phyloP scores from a whole-genome alignment of 75 land plant genomes.

The Pseudotsuga menziesii region DNA sequence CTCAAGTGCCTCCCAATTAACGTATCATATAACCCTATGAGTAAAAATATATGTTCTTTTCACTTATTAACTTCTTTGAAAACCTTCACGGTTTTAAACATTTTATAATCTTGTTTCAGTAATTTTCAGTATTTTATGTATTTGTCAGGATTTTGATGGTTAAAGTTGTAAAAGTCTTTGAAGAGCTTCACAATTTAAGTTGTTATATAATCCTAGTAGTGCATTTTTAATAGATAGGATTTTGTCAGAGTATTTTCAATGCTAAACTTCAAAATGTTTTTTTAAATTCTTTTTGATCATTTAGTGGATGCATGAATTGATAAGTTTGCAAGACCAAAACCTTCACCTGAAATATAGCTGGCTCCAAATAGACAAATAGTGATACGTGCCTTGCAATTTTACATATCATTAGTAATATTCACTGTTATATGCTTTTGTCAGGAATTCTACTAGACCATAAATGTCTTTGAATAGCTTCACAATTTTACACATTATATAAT shows the following conservation, averaged over 20 bases:
- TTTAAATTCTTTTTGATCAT: neutral
- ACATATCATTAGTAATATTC: neutral
- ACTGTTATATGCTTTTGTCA: neutral
- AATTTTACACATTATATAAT: neutral
- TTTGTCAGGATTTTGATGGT: neutral
- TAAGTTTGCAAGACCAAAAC: neutral
- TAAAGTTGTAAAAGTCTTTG: neutral
- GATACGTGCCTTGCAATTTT: constrained; percentile 9
- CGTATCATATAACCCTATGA: neutral
- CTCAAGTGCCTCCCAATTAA: neutral
- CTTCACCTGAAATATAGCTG: constrained; percentile 70
- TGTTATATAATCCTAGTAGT: neutral
- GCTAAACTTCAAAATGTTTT: neutral
- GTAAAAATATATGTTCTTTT: too few relatives aligned
- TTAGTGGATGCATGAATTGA: neutral
- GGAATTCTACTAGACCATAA: neutral
- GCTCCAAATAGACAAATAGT: constrained; percentile 85
- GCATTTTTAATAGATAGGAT: neutral
- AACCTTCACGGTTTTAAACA: neutral
- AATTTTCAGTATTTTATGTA: neutral
- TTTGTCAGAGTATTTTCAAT: neutral
- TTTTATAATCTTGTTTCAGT: neutral
- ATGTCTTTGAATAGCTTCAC: neutral
- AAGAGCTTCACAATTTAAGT: neutral
- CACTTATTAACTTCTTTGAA: neutral